Evolutionary conservation across 176 grass and related monocot species (phyloP), one percentile per base, ranked within the genome.

Genomic region (Carex myosuroides): DNA sequence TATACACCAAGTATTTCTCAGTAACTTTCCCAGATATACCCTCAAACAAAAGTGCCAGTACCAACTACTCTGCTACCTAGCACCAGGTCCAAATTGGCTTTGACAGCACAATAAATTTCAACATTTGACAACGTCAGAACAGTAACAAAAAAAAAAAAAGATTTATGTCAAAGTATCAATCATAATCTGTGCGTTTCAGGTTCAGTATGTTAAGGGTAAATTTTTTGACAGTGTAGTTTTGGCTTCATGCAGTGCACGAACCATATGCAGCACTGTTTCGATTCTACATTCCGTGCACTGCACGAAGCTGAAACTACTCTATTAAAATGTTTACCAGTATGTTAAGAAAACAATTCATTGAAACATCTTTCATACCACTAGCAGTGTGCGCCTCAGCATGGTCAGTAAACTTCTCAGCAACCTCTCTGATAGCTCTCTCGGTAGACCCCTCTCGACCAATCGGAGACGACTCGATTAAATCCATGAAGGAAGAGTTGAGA

Each of bases 361-460:
- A 39, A 6, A 39, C 33, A 39, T 54, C 3, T 54, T 65, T 0
- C 35, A 55, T 81, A 95, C 93, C 93, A 80, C 65, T 54, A 42
- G 83, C 84, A 1, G 87, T 85, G 17, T 90, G 81, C 17, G 65
- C 53, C 89, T 98, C 95, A 16, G 95, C 92, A 80, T 56, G 74
- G 2, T 91, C 91, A 29, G 89, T 89, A 46, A 98, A 81, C 89
- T 89, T 94, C 89, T 94, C 91, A 46, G 95, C 92, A 10, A 83
- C 79, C 90, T 98, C 87, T 35, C 95, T 89, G 82, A 98, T 79
- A 11, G 88, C 88, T 73, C 80, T 88, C 87, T 98, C 92, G 4
- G 74, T 69, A 18, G 55, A 33, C 65, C 92, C 84, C 87, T 94
- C 94, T 8, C 89, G 64, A 12, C 91, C 94, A 75, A 96, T 89